Percentiles rank a stretch among this genome's conserved stretches.
Evolutionary conservation across 768 basidiomycete genomes (phyloP).

Genomic region (Pisolithus orientalis): DNA sequence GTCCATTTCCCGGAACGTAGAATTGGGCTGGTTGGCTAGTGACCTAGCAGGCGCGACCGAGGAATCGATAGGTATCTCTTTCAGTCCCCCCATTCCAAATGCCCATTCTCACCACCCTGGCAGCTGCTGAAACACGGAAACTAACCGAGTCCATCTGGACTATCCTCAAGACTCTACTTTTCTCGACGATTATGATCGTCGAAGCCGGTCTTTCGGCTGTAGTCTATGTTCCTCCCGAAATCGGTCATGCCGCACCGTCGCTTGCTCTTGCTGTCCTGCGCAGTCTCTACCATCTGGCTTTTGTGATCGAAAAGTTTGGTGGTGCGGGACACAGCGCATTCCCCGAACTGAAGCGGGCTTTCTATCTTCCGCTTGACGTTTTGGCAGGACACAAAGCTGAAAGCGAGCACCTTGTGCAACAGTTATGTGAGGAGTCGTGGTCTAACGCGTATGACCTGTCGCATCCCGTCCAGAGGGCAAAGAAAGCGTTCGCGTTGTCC

Average conservation of each 20-base stretch:
- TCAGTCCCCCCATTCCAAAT: constrained; percentile 22
- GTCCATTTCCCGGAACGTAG: constrained; percentile 37
- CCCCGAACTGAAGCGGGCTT: constrained; percentile 63
- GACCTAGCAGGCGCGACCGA: constrained; percentile 23
- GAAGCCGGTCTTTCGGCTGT: constrained; percentile 54
- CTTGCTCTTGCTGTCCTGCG: constrained; percentile 52
- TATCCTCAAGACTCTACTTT: constrained; percentile 69
- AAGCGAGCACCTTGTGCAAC: constrained; percentile 33
- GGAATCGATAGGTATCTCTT: constrained; percentile 26
- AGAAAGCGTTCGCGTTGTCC: constrained; percentile 60
- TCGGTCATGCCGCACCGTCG: constrained; percentile 33
- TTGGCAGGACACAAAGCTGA: constrained; percentile 38
- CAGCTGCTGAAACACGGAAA: constrained; percentile 41
- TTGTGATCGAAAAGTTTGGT: constrained; percentile 76
- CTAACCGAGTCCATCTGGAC: constrained; percentile 54
- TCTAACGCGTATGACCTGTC: constrained; percentile 16
- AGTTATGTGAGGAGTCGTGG: constrained; percentile 28
- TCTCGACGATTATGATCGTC: constrained; percentile 62
- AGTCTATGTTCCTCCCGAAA: constrained; percentile 43
- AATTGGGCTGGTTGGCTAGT: constrained; percentile 43
- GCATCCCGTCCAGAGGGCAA: constrained; percentile 27
- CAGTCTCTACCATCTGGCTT: constrained; percentile 62
- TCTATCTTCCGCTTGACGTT: constrained; percentile 75
- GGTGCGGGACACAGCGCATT: constrained; percentile 55
- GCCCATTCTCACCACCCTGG: neutral